phyloP scores from a whole-genome alignment of 768 basidiomycete species.

The Mycena rebaudengoi region DNA sequence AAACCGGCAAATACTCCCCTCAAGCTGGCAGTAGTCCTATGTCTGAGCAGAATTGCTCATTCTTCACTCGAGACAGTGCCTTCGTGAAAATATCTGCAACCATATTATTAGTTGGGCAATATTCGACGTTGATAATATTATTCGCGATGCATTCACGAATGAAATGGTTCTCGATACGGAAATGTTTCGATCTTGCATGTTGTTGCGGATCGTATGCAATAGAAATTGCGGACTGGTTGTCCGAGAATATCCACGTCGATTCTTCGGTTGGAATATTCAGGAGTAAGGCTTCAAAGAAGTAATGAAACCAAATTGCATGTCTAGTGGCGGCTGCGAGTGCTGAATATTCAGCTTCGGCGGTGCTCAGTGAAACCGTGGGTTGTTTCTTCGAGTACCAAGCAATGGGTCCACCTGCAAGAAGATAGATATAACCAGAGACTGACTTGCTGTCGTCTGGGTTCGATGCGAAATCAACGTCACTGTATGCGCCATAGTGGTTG shows the following conservation, averaged over 20 bases:
- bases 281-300: constrained; percentile 17
- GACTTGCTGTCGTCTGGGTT: constrained; percentile 14
- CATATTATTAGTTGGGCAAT: neutral
- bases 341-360: constrained; percentile 44
- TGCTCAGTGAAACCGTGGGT: too few species aligned
- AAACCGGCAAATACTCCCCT: too few species aligned
- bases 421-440: constrained; percentile 25
- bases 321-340: constrained; percentile 25
- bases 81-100: neutral
- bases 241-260: neutral
- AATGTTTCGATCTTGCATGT: neutral
- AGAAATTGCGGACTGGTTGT: neutral
- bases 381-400: constrained; percentile 39
- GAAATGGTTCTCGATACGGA: neutral
- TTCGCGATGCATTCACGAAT: neutral
- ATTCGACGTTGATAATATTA: neutral
- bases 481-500: neutral
- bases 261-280: neutral
- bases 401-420: constrained; percentile 30
- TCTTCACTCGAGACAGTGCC: neutral
- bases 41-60: neutral
- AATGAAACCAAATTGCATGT: constrained; percentile 28
- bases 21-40: too few species aligned
- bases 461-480: constrained; percentile 18
- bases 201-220: neutral